Percentiles rank a stretch among this genome's conserved stretches.
Evolutionary conservation across 2,329 filamentous ascomycete genomes (phyloP).

Genomic region (Pseudopithomyces chartarum): DNA sequence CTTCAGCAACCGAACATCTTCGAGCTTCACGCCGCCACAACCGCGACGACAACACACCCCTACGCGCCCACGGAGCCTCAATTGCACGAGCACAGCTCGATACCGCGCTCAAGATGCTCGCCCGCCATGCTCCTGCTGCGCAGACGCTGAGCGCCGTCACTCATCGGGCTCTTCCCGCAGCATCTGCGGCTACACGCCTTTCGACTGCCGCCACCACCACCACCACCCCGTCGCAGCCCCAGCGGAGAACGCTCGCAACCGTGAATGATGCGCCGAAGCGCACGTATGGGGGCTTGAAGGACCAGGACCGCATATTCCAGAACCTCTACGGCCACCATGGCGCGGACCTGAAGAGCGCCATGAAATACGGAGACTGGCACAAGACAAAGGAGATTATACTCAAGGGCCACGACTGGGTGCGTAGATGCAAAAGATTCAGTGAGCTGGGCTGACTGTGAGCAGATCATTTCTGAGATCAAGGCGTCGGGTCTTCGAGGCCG

Average conservation of each 20-base stretch:
- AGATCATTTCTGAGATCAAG: conserved; percentile 98
- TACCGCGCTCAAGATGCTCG: conserved; percentile 45
- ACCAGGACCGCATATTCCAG: conserved; percentile 99
- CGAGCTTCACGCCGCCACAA: conserved; percentile 39
- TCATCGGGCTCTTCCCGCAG: conserved; percentile 48
- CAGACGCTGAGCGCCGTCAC: conserved; percentile 48
- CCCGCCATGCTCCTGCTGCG: conserved; percentile 46
- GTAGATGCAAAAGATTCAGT: conserved; percentile 8
- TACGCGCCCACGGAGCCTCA: conserved; percentile 39
- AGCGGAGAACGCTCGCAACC: conserved; percentile 71
- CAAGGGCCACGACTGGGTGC: conserved; percentile 94
- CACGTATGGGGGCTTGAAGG: conserved; percentile 83
- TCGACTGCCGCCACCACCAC: conserved; percentile 48
- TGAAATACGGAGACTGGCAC: conserved; percentile 99
- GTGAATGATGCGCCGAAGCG: conserved; percentile 61
- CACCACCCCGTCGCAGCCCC: conserved; percentile 51
- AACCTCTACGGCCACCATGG: conserved; percentile 96
- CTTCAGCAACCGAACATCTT: conserved; percentile 16
- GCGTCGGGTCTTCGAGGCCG: conserved; percentile 92
- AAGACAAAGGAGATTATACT: conserved; percentile 98
- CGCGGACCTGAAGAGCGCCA: conserved; percentile 87
- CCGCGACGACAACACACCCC: conserved; percentile 32
- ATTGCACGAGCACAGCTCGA: conserved; percentile 40
- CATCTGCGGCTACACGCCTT: conserved; percentile 44
- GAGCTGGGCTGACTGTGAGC: conserved; percentile 24